Percentiles rank a stretch among this genome's conserved stretches.
Conservation (phyloP, 352 stramenopile genomes). For the Phytophthora quininea region DNA sequence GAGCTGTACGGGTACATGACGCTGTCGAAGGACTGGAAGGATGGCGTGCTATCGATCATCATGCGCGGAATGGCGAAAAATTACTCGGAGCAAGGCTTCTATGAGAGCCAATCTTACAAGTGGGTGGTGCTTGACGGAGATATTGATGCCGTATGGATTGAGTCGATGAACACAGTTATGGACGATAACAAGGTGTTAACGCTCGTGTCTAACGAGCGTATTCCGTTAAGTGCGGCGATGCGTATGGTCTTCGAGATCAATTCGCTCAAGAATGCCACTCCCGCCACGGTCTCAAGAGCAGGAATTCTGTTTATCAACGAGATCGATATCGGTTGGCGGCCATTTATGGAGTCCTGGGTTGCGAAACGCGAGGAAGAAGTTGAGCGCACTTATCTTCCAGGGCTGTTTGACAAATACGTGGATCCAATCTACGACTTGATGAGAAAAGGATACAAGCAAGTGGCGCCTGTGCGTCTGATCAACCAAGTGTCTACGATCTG, state of each 20-base stretch:
- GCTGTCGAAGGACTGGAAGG: conserved; percentile 91
- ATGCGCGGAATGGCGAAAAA: conserved; percentile 93
- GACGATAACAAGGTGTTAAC: conserved; percentile 97
- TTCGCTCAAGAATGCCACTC: conserved; percentile 88
- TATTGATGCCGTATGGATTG: conserved; percentile 91
- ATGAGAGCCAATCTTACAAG: conserved; percentile 94
- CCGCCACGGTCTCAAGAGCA: conserved; percentile 84
- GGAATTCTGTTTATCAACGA: conserved; percentile 92
- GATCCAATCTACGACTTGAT: conserved; percentile 94
- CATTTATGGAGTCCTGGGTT: conserved; percentile 97
- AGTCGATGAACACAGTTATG: conserved; percentile 98
- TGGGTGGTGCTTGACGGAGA: conserved; percentile 90
- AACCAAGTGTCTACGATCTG: conserved; percentile 97
- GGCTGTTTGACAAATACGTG: conserved; percentile 97
- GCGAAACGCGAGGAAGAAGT: conserved; percentile 89
- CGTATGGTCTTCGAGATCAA: conserved; percentile 93
- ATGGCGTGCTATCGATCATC: conserved; percentile 89
- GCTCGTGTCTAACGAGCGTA: conserved; percentile 90
- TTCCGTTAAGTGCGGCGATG: conserved; percentile 83
- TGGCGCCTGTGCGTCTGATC: conserved; percentile 93
- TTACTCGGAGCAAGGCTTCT: conserved; percentile 92
- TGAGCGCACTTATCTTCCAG: conserved; percentile 93
- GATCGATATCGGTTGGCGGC: conserved; percentile 94
- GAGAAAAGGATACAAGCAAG: conserved; percentile 95
- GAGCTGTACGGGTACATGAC: conserved; percentile 95